Percentiles rank a stretch among this genome's conserved stretches.
These are phyloP conservation scores for Physaria fendleri DNA, from an alignment of 345 rosid species.

Conservation along the genomic window DNA sequence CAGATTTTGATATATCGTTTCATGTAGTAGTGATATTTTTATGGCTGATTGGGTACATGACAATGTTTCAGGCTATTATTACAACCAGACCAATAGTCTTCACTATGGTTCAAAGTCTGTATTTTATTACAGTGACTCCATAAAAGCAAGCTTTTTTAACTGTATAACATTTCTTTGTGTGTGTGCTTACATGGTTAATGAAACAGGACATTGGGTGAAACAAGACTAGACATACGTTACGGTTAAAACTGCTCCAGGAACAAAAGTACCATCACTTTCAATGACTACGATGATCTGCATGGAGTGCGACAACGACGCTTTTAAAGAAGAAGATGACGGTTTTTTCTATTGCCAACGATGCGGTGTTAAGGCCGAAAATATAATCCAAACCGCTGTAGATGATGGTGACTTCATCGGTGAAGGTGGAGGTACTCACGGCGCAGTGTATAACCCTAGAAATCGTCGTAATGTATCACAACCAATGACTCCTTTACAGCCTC, in stretches of 20 bases:
- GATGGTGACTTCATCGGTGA: conserved; percentile 49
- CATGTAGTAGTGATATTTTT: conserved; percentile 16
- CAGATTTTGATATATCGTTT: too few species aligned
- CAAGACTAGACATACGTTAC: conserved; percentile 66
- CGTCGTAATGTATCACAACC: conserved; percentile 26
- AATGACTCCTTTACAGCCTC: conserved; percentile 18
- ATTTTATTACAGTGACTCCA: conserved; percentile 72
- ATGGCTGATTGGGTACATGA: conserved; percentile 75
- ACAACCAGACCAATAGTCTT: conserved; percentile 46
- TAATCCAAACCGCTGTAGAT: conserved; percentile 54
- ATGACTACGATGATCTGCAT: conserved; percentile 29
- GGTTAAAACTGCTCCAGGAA: conserved; percentile 35
- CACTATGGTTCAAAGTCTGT: conserved; percentile 75
- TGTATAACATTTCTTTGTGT: not conserved
- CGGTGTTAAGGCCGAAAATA: conserved; percentile 33
- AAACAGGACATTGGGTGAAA: conserved; percentile 82
- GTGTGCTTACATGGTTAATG: conserved; percentile 23
- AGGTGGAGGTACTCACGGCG: conserved; percentile 38
- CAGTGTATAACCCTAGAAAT: conserved; percentile 29
- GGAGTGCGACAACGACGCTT: conserved; percentile 43
- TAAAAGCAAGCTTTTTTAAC: conserved; percentile 25
- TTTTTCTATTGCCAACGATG: conserved; percentile 54
- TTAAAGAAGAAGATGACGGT: conserved; percentile 45
- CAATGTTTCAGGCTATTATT: conserved; percentile 62
- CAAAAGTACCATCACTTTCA: conserved; percentile 10